A percentile compares a stretch with the other conserved stretches of the same genome.
Evolutionary conservation across 768 basidiomycete genomes (phyloP).

Genomic region (Podaxis rugospora): DNA sequence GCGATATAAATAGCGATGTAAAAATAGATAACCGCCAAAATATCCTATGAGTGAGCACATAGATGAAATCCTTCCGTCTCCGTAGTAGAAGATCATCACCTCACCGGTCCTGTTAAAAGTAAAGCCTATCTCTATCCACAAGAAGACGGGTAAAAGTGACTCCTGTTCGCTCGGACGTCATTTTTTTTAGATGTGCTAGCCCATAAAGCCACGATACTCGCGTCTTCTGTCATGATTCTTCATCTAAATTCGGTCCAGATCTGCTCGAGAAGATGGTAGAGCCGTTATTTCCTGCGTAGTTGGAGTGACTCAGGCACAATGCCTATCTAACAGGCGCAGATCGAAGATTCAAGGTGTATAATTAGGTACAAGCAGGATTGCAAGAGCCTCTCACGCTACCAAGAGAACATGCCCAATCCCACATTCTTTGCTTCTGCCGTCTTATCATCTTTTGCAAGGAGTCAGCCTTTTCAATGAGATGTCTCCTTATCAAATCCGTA

Average conservation of each 20-base stretch:
- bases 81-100: background rate
- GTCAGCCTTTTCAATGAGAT: too few relatives aligned
- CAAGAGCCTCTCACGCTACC: background rate
- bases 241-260: background rate
- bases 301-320: background rate
- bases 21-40: slow-evolving; percentile 1
- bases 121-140: background rate
- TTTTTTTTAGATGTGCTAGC: too few relatives aligned
- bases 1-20: background rate
- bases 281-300: background rate
- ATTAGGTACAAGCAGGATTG: background rate
- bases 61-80: background rate
- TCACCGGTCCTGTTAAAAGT: background rate
- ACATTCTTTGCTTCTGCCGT: background rate
- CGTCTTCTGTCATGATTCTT: background rate
- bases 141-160: background rate
- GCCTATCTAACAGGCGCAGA: background rate
- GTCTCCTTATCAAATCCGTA: too few relatives aligned
- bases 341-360: background rate
- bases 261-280: background rate
- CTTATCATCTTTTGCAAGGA: background rate
- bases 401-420: background rate
- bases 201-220: too few relatives aligned
- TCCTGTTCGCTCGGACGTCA: too few relatives aligned
- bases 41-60: background rate